Evolutionary conservation across 2,329 filamentous ascomycete genomes (phyloP).

Genomic region (Arthrobotrys iridis): DNA sequence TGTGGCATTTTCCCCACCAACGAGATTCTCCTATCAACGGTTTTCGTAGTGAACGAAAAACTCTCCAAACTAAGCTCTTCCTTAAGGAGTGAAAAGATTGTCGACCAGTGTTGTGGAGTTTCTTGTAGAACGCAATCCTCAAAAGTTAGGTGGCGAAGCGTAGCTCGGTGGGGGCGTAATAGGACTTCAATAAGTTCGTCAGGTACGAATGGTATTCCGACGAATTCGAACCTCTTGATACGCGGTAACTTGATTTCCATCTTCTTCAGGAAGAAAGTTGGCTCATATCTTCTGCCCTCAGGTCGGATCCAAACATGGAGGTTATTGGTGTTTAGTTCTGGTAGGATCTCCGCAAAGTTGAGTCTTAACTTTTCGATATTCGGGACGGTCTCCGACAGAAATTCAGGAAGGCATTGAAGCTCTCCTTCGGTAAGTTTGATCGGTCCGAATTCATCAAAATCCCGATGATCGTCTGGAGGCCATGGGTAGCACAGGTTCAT

Average conservation of each 20-base stretch:
- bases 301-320: slow-evolving; percentile 14
- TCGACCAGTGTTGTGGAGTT: slow-evolving; percentile 21
- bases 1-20: slow-evolving; percentile 23
- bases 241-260: slow-evolving; percentile 31
- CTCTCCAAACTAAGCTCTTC: slow-evolving; percentile 16
- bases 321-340: background rate
- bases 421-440: slow-evolving; percentile 9
- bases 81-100: slow-evolving; percentile 36
- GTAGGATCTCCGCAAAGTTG: slow-evolving; percentile 23
- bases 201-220: slow-evolving; percentile 23
- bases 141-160: slow-evolving; percentile 25
- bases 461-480: background rate
- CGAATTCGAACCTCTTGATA: slow-evolving; percentile 31
- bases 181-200: slow-evolving; percentile 13
- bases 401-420: slow-evolving; percentile 27
- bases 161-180: slow-evolving; percentile 20
- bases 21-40: slow-evolving; percentile 9
- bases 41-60: slow-evolving; percentile 40
- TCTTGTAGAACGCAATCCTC: slow-evolving; percentile 46
- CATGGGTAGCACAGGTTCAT: slow-evolving; percentile 37
- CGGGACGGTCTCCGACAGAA: slow-evolving; percentile 13
- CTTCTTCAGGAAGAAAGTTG: slow-evolving; percentile 20
- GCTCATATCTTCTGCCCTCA: slow-evolving; percentile 15
- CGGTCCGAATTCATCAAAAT: slow-evolving; percentile 2
- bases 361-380: slow-evolving; percentile 36